Base-by-base conservation (phyloP, 257 asterid genomes). In the Penstemon eatonii region DNA sequence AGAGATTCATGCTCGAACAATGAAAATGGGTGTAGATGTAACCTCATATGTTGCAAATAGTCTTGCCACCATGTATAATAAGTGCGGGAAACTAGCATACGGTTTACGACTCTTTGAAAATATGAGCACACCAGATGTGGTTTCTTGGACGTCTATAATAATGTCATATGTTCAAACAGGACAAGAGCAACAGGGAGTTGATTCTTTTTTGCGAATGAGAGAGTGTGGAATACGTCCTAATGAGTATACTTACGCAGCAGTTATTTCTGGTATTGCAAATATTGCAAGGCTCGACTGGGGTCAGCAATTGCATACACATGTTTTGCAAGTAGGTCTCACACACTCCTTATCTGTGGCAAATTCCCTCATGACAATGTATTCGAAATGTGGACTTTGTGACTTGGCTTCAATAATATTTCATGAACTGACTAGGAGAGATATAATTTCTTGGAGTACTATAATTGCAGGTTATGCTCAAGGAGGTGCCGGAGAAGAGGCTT, bases 361-460 rank as follows among this genome's bases (percentile, higher is more conserved):
- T 75, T 90, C 97, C 56, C 79, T 92, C 65, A 80, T 90, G 80
- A 79, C 96, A 36, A 72, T 88, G 92, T 90, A 90, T 76, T 85
- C 96, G 11, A 86, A 83, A 78, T 88, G 90, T 69, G 95, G 94
- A 18, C 72, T 60, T 36, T 12, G 70, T 19, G 73, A 65, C 72
- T 80, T 69, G 18, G 91, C 96, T 51, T 77, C 84, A 39, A 66
- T 43, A 41, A 59, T 86, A 49, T 92, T 92, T 71, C 71, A 47
- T 45, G 83, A 79, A 73, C 81, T 90, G 89, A 66, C 73, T 7
- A 75, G 40, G 60, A 88, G 85, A 73, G 96, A 92, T 77, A 66
- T 92, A 51, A 76, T 92, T 69, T 86, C 97, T 65, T 92, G 97
- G 97, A 92, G 97, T 72, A 86, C 95, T 4, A 76, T 92, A 10